Percentiles rank a stretch among this genome's conserved stretches.
phyloP scores from a whole-genome alignment of 1,284 basidiomycete species.

The Melampsora abietis-canadensis region DNA sequence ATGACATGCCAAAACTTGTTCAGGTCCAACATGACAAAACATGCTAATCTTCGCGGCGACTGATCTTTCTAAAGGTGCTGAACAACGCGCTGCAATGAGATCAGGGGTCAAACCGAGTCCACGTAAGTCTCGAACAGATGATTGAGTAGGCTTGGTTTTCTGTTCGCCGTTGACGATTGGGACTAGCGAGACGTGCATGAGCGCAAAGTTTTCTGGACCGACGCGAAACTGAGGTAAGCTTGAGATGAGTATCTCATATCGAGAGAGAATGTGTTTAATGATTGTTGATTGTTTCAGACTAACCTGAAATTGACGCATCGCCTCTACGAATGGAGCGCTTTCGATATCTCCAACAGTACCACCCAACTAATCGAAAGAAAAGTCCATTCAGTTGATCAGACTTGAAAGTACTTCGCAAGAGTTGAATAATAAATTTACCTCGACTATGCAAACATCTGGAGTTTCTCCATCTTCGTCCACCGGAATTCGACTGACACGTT shows the following conservation, averaged over 20 bases:
- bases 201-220: slow-evolving; percentile 92
- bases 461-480: slow-evolving; percentile 89
- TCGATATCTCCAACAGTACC: slow-evolving; percentile 96
- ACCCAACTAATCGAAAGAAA: slow-evolving; percentile 64
- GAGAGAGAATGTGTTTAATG: no score
- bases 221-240: slow-evolving; percentile 77
- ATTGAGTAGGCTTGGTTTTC: slow-evolving; percentile 98
- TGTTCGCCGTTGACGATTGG: slow-evolving; percentile 98
- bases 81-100: slow-evolving; percentile 87
- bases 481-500: slow-evolving; percentile 86
- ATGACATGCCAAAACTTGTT: slow-evolving; percentile 94
- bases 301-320: slow-evolving; percentile 84
- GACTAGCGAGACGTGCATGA: slow-evolving; percentile 96
- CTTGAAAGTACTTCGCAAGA: not conserved
- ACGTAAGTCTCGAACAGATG: slow-evolving; percentile 87
- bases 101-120: slow-evolving; percentile 92
- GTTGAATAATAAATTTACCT: slow-evolving; percentile 58
- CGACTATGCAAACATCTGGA: slow-evolving; percentile 95
- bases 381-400: not conserved
- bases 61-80: slow-evolving; percentile 66
- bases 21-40: slow-evolving; percentile 94
- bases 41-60: slow-evolving; percentile 97
- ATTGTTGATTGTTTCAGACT: not conserved
- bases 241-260: not conserved
- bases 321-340: slow-evolving; percentile 94